Base-by-base conservation (phyloP, 179 eudicot genomes). In the Corrigiola litoralis region DNA sequence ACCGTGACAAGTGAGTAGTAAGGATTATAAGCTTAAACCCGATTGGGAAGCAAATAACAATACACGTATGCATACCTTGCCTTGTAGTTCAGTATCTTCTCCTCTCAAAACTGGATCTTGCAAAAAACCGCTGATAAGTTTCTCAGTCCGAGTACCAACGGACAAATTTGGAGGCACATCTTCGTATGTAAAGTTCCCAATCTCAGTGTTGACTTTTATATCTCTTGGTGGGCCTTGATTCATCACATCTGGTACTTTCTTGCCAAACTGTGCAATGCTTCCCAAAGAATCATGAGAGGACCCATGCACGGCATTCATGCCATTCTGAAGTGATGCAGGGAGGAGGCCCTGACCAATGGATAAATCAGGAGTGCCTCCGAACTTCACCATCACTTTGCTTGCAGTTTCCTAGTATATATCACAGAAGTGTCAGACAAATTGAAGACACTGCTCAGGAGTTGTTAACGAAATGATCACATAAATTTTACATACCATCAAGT, bases 241-340 rank as follows among this genome's bases (percentile, higher is more conserved):
- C 66, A 56, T 38, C 31, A 48, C 59, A 25, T 57, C 58, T 4
- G 85, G 70, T 25, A 46, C 54, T 27, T 72, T 77, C 32, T 72
- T 78, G 49, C 75, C 81, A 33, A 80, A 58, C 48, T 80, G 76
- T 67, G 66, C 72, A 28, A 72, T 41, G 67, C 61, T 80, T 63
- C 77, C 89, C 57, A 67, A 18, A 72, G 88, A 78, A 78, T 75
- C 84, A 72, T 52, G 72, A 63, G 83, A 64, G 42, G 82, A 70
- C 37, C 71, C 69, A 36, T 53, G 75, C n/a, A 66, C 42, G 21
- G 61, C 66, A 53, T 47, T 75, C 63, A 72, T 73, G 48, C 81
- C 78, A 62, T 82, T 71, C 82, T 85, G 89, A 63, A 82, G 38
- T 23, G 96, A 85, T 61, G 80, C 48, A 23, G 98, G 96, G 54